Percentiles rank a stretch among this genome's conserved stretches.
Evolutionary conservation across 148 eudicot genomes (phyloP).

Genomic region (Amaranthus cruentus): DNA sequence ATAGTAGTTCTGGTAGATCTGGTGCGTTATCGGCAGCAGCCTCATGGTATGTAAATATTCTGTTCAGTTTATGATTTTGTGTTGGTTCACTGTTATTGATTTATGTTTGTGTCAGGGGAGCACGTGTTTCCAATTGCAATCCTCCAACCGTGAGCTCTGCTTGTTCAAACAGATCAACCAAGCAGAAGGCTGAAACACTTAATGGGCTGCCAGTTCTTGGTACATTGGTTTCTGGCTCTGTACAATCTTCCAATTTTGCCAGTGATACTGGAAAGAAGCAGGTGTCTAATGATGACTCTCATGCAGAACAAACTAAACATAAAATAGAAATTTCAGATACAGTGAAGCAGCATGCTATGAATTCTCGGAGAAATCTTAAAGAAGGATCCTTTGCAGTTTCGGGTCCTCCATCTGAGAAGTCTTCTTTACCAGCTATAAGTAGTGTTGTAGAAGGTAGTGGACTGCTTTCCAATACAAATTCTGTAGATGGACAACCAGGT

Average conservation of each 20-base stretch:
- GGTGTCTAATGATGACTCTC: constrained; percentile 33
- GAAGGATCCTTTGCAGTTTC: constrained; percentile 33
- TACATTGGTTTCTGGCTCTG: constrained; percentile 32
- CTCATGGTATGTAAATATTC: constrained; percentile 51
- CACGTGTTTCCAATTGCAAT: constrained; percentile 52
- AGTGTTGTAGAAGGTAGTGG: constrained; percentile 15
- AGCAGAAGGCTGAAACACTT: constrained; percentile 45
- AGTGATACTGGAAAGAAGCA: constrained; percentile 38
- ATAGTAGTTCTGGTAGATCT: constrained; percentile 69
- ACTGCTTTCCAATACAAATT: constrained; percentile 16
- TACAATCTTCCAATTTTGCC: constrained; percentile 27
- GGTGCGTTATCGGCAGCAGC: constrained; percentile 84
- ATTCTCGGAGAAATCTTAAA: constrained; percentile 19
- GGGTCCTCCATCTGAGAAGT: constrained; percentile 20
- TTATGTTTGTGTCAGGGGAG: constrained; percentile 46
- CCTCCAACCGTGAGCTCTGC: constrained; percentile 32
- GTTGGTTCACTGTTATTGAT: constrained; percentile 4
- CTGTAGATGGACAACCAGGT: constrained; percentile 26
- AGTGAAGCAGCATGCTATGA: constrained; percentile 28
- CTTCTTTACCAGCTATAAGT: constrained; percentile 20
- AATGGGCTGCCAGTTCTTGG: constrained; percentile 34
- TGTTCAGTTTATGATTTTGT: background rate
- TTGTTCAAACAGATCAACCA: constrained; percentile 47
- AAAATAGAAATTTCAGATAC: constrained; percentile 37
- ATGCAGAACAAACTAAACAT: constrained; percentile 25